These are phyloP conservation scores for Emydomyces testavorans DNA, from an alignment of 2,329 filamentous ascomycete genomes.

Conservation along the genomic window DNA sequence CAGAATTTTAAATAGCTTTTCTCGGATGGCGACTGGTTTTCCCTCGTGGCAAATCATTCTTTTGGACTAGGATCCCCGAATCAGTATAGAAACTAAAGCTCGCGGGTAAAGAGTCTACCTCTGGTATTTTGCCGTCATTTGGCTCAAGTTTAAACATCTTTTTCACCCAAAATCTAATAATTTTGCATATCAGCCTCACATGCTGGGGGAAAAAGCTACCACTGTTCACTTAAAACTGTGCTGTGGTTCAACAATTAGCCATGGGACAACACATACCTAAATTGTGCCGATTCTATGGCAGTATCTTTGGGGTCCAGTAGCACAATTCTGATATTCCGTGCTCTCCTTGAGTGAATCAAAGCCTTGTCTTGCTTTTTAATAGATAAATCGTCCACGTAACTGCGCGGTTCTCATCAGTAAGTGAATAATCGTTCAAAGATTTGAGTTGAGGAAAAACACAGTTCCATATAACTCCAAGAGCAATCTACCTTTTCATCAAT, in stretches of 20 bases:
- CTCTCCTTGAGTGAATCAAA: constrained; percentile 39
- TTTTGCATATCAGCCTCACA: constrained; percentile 1
- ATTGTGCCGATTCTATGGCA: constrained; percentile 41
- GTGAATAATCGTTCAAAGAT: not conserved
- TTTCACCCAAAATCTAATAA: constrained; percentile 41
- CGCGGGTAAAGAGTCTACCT: constrained; percentile 23
- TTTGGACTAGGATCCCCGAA: constrained; percentile 22
- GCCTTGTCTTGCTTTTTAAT: constrained; percentile 44
- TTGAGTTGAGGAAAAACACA: not conserved
- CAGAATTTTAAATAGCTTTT: constrained; percentile 42
- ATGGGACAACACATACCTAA: constrained; percentile 29
- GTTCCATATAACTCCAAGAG: not conserved
- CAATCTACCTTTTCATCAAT: constrained; percentile 34
- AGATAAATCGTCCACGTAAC: constrained; percentile 41
- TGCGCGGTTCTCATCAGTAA: constrained; percentile 16
- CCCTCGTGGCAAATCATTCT: constrained; percentile 41
- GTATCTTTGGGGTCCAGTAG: constrained; percentile 41
- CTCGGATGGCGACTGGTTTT: constrained; percentile 43
- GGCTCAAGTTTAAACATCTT: constrained; percentile 42
- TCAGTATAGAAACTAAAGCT: not conserved
- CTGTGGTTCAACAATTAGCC: not conserved
- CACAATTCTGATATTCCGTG: constrained; percentile 38
- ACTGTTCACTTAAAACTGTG: not conserved
- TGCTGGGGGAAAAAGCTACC: not conserved
- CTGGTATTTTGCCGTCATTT: constrained; percentile 28